Base-by-base conservation (phyloP, 495 filamentous ascomycete species). In the Penicillium coprophilum region DNA sequence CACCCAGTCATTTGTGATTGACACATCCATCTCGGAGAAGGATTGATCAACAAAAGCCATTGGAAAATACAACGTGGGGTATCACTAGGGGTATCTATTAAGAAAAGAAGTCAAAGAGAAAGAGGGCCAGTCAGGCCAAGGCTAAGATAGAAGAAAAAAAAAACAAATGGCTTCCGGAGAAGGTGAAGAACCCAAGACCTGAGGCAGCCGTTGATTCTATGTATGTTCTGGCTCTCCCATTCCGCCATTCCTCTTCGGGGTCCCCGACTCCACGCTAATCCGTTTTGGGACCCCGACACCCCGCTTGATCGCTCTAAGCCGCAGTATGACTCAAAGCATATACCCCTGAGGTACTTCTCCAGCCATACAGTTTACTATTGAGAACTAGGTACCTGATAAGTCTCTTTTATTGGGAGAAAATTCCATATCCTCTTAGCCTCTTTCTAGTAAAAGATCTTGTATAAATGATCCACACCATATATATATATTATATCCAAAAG, bases 251-350 rank as follows among this genome's bases (percentile, higher is more conserved):
- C 68, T 46, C 11, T 66, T 70, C 46, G 58, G 64, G 59, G 58
- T 59, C 63, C 63, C 65, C 65, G 65, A 68, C 68, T 54, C 46
- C 9, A 47, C 63, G 59, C 71, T 73, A 73, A 62, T 44, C 71
- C 61, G 1, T 1, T 57, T 71, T 56, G 46, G 62, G 73, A 68
- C 67, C 67, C 69, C 70, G 71, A 76, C 66, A 49, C 50, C 51
- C 51, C 51, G 51, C 51, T 45, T 24, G 51, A 46, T 53, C 51
- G 30, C 40, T 53, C 51, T 45, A 53, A 53, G 51, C 51, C 51
- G 51, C 51, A 53, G 12, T 50, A 43, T 57, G 55, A 57, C 36
- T 57, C 55, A 57, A 50, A n/a, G 30, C 7, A 13, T n/a, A 30
- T 54, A 45, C 23, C 12, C 23, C 4, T 10, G 19, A 8, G 30